Percentiles rank a stretch among this genome's conserved stretches.
Conservation (phyloP, 2,329 filamentous ascomycete species). For the Exutisphaerella laricina region DNA sequence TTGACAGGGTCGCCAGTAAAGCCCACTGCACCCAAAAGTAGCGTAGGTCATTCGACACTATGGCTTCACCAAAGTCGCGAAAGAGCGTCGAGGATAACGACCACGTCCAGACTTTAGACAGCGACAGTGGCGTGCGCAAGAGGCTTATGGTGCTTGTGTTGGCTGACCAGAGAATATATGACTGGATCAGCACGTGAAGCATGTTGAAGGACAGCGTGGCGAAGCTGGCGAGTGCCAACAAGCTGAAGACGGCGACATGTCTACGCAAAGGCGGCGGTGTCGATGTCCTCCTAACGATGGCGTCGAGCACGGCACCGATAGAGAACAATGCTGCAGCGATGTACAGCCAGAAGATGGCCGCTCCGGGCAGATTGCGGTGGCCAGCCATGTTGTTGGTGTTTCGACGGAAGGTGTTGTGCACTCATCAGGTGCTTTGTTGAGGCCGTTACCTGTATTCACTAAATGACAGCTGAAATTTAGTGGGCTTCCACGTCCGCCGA, state of each 20-base stretch:
- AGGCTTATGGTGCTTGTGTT: neutral
- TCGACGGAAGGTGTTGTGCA: neutral
- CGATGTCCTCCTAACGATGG: constrained; percentile 13
- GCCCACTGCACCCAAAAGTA: constrained; percentile 26
- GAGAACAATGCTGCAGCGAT: constrained; percentile 28
- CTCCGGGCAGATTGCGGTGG: constrained; percentile 25
- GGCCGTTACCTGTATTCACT: too few species aligned
- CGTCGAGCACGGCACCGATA: constrained; percentile 19
- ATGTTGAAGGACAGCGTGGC: constrained; percentile 31
- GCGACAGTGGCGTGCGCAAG: neutral
- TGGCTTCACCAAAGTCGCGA: constrained; percentile 30
- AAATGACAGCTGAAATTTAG: too few species aligned
- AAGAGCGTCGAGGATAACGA: constrained; percentile 31
- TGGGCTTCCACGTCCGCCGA: too few species aligned
- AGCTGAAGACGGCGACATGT: constrained; percentile 18
- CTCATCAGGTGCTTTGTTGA: too few species aligned
- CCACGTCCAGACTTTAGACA: constrained; percentile 27
- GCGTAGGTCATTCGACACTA: constrained; percentile 21
- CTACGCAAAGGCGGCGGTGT: neutral
- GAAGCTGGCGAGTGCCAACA: constrained; percentile 29
- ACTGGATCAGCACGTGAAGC: constrained; percentile 32
- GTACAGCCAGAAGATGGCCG: constrained; percentile 33
- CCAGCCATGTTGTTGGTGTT: neutral
- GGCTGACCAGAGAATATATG: constrained; percentile 28
- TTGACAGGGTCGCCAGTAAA: constrained; percentile 23